phyloP scores from a whole-genome alignment of 371 early-diverging fungal species.

The Hamiltosporidium tvaerminnensis region DNA sequence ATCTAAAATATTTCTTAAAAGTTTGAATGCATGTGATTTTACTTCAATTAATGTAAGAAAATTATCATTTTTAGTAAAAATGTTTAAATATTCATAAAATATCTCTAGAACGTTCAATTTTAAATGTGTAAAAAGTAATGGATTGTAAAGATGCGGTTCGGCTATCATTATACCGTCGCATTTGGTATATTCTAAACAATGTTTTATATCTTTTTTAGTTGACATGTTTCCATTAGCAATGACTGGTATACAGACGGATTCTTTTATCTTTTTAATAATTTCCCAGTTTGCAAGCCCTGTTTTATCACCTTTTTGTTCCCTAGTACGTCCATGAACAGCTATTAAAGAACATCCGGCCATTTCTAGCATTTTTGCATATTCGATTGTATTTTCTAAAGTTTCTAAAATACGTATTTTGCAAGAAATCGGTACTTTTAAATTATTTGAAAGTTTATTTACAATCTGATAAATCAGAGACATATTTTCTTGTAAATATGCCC shows the following conservation, averaged over 20 bases:
- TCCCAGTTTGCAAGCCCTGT: conserved; percentile 92
- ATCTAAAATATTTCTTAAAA: too few relatives aligned
- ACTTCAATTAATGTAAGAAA: too few relatives aligned
- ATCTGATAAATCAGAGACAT: conserved; percentile 62
- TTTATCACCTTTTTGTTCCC: conserved; percentile 83
- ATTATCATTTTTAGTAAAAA: too few relatives aligned
- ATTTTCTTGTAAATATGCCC: conserved; percentile 73
- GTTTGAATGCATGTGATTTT: too few relatives aligned
- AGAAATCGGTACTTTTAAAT: conserved; percentile 77
- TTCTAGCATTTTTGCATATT: conserved; percentile 86
- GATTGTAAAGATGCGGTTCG: conserved; percentile 35
- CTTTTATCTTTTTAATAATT: conserved; percentile 72
- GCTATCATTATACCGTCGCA: conserved; percentile 83
- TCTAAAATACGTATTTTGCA: conserved; percentile 86
- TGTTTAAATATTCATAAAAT: too few relatives aligned
- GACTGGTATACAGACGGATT: conserved; percentile 65
- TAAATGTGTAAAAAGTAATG: background rate
- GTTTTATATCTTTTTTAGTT: conserved; percentile 66
- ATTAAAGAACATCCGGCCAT: conserved; percentile 65
- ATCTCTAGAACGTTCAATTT: too few relatives aligned
- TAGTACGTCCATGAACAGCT: conserved; percentile 79
- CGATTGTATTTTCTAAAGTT: conserved; percentile 70
- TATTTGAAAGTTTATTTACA: conserved; percentile 58
- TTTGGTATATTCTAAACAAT: conserved; percentile 70
- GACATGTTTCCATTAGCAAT: conserved; percentile 90